phyloP scores from a whole-genome alignment of 441 rosid genomes.

The Rhodomyrtus psidioides region DNA sequence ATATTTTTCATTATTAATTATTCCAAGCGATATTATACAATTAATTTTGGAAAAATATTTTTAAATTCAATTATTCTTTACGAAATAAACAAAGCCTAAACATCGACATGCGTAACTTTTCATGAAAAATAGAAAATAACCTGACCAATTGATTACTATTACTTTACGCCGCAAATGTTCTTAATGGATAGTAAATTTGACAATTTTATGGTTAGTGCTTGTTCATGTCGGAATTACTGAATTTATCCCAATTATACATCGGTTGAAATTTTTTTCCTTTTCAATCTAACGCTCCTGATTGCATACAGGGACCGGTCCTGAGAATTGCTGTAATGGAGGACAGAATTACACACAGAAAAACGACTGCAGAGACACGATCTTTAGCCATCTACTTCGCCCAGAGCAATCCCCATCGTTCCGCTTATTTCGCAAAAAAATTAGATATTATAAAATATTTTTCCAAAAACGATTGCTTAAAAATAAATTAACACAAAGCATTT shows the following conservation, averaged over 20 bases:
- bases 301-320: neutral
- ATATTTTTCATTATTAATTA: too few relatives aligned
- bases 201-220: neutral
- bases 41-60: too few relatives aligned
- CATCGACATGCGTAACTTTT: neutral
- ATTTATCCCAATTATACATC: neutral
- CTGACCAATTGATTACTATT: neutral
- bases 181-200: neutral
- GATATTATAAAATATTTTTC: too few relatives aligned
- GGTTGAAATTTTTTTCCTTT: neutral
- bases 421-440: too few relatives aligned
- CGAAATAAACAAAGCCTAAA: neutral
- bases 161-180: neutral
- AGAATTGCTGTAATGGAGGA: neutral
- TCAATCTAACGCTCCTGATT: neutral
- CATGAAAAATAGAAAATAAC: neutral
- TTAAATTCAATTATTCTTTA: too few relatives aligned
- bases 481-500: too few relatives aligned
- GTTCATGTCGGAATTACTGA: neutral
- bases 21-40: too few relatives aligned
- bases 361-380: neutral
- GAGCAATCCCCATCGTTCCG: neutral
- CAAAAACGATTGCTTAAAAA: too few relatives aligned
- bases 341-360: neutral
- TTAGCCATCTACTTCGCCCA: neutral